Percentiles rank a stretch among this genome's conserved stretches.
Evolutionary conservation across 1,139 yeast genomes (phyloP).

Genomic region (Kluyveromyces marxianus): DNA sequence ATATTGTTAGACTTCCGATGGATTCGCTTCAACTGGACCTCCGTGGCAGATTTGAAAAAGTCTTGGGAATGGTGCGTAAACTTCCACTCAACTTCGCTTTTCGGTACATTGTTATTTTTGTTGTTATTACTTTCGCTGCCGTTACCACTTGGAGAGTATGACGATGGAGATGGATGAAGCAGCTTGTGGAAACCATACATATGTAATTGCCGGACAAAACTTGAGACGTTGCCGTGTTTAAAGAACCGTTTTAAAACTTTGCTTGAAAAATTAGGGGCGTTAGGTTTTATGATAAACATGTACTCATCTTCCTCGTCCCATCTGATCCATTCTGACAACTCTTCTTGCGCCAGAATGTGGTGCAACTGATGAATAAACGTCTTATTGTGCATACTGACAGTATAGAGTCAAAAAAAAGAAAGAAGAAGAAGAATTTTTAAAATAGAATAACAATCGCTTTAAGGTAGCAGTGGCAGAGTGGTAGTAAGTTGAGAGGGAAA

Average conservation of each 20-base stretch:
- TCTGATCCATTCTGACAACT: conserved; percentile 47
- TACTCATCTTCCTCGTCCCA: conserved; percentile 60
- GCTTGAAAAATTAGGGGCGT: conserved; percentile 55
- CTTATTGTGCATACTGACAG: conserved; percentile 10
- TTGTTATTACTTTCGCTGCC: not conserved
- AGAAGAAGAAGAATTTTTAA: too few relatives aligned
- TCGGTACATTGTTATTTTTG: not conserved
- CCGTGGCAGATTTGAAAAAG: conserved; percentile 70
- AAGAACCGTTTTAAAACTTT: conserved; percentile 60
- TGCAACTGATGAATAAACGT: conserved; percentile 29
- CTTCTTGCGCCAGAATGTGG: conserved; percentile 22
- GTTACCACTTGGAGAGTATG: not conserved
- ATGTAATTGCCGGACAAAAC: conserved; percentile 70
- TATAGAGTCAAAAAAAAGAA: too few relatives aligned
- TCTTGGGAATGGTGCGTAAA: conserved; percentile 77
- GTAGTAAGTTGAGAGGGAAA: too few relatives aligned
- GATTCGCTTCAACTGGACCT: conserved; percentile 28
- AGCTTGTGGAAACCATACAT: conserved; percentile 74
- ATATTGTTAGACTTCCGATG: conserved; percentile 27
- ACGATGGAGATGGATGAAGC: conserved; percentile 1
- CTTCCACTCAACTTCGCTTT: conserved; percentile 53
- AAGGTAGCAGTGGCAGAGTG: too few relatives aligned
- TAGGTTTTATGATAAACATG: conserved; percentile 58
- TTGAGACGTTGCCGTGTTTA: conserved; percentile 74
- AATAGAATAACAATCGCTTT: too few relatives aligned